A percentile compares a stretch with the other conserved stretches of the same genome.
Evolutionary conservation across 1,284 basidiomycete species (phyloP).

Genomic region (Pascua guehoae): DNA sequence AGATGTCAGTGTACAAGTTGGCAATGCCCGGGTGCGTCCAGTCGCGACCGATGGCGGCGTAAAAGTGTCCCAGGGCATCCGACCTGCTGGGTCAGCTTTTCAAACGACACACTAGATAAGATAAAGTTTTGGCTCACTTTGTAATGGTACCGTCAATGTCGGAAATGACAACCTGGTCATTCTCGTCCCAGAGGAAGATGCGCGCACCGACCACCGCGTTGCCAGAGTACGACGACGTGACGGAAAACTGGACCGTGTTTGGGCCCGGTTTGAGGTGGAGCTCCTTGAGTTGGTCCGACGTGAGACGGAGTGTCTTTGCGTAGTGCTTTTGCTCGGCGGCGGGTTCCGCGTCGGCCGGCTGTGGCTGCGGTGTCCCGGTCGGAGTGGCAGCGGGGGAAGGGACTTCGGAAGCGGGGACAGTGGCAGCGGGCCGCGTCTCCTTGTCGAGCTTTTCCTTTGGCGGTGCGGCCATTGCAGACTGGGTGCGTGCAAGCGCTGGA

Average conservation of each 20-base stretch:
- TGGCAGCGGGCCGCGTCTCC: not conserved
- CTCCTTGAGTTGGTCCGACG: conserved; percentile 83
- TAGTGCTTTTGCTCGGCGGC: conserved; percentile 53
- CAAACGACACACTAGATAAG: not conserved
- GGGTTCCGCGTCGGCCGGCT: not conserved
- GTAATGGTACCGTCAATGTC: conserved; percentile 99
- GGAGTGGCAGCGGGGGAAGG: not conserved
- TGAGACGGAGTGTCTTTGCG: conserved; percentile 86
- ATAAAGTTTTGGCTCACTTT: conserved; percentile 60
- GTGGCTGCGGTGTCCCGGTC: not conserved
- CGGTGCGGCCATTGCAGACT: conserved; percentile 5
- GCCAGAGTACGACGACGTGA: conserved; percentile 76
- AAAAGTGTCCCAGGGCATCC: conserved; percentile 94
- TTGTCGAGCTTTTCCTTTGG: not conserved
- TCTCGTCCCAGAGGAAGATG: conserved; percentile 93
- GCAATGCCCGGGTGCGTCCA: conserved; percentile 99
- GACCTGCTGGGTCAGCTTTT: conserved; percentile 59
- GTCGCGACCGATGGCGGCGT: conserved; percentile 98
- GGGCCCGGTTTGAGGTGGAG: conserved; percentile 82
- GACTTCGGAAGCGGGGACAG: not conserved
- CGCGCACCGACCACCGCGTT: conserved; percentile 82
- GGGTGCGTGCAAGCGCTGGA: not conserved
- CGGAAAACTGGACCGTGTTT: conserved; percentile 90
- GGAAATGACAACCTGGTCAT: conserved; percentile 85
- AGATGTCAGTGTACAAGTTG: conserved; percentile 96